A percentile compares a stretch with the other conserved stretches of the same genome.
These are phyloP conservation scores for Pyrus hybrid DNA, from an alignment of 331 rosid species.

Conservation along the genomic window DNA sequence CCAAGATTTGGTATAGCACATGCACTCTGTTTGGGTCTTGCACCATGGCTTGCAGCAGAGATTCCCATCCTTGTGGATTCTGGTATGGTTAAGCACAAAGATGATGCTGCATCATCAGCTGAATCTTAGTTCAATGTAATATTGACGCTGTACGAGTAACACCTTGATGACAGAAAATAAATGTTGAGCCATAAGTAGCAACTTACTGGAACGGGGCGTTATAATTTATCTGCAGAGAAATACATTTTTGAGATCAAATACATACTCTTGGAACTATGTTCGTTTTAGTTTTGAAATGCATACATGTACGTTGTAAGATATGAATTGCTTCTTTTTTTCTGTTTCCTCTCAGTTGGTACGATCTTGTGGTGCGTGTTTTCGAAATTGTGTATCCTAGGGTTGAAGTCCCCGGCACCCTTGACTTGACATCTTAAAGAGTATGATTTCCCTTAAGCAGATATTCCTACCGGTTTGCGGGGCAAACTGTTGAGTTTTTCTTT, in stretches of 20 bases:
- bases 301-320: background rate
- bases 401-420: too few species aligned
- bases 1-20: too few species aligned
- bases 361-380: background rate
- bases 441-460: too few species aligned
- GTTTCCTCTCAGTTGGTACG: background rate
- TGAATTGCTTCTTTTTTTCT: background rate
- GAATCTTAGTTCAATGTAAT: conserved; percentile 40
- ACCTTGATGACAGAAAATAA: conserved; percentile 30
- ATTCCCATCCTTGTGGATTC: conserved; percentile 86
- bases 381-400: background rate
- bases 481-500: too few species aligned
- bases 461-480: too few species aligned
- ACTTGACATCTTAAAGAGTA: too few species aligned
- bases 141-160: conserved; percentile 25
- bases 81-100: conserved; percentile 91
- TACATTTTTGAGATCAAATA: conserved; percentile 7
- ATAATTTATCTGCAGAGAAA: conserved; percentile 15
- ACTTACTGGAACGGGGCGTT: conserved; percentile 17
- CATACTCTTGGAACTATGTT: background rate
- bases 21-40: conserved; percentile 93
- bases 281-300: background rate
- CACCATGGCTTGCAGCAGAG: conserved; percentile 90
- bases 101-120: conserved; percentile 58
- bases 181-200: conserved; percentile 24